Conservation (phyloP, 352 stramenopile species). For the Phytophthora cactorum region DNA sequence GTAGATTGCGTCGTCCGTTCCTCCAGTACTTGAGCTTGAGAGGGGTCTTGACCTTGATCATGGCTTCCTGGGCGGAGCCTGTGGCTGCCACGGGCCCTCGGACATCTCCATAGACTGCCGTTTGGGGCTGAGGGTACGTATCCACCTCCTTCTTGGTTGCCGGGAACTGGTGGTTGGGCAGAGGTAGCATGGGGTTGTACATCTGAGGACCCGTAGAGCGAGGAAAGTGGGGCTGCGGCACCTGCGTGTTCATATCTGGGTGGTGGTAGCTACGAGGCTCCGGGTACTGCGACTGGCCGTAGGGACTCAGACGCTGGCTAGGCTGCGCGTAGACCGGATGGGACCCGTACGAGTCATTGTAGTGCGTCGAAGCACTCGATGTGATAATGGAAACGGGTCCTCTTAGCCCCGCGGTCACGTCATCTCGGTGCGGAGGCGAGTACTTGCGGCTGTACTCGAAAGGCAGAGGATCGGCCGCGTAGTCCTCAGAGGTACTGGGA, state of each 20-base stretch:
- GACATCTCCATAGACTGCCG: constrained; percentile 21
- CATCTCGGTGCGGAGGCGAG: constrained; percentile 29
- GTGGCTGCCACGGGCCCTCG: constrained; percentile 20
- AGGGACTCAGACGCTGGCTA: constrained; percentile 27
- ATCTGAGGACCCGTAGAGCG: constrained; percentile 31
- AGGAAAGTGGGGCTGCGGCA: constrained; percentile 40
- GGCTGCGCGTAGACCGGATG: constrained; percentile 34
- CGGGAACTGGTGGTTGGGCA: constrained; percentile 61
- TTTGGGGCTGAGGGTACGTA: constrained; percentile 28
- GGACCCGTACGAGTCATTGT: constrained; percentile 45
- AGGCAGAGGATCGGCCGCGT: constrained; percentile 74
- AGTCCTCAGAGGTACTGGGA: constrained; percentile 58
- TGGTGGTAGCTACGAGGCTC: constrained; percentile 30
- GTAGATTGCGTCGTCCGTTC: constrained; percentile 89
- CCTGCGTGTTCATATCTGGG: constrained; percentile 32
- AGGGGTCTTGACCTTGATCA: constrained; percentile 89
- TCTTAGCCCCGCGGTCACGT: constrained; percentile 13
- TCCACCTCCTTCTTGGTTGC: constrained; percentile 51
- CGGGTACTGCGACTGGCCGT: constrained; percentile 31
- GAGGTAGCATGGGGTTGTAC: constrained; percentile 38
- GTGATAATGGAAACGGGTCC: constrained; percentile 8
- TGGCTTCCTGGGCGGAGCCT: constrained; percentile 66
- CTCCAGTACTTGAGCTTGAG: constrained; percentile 91
- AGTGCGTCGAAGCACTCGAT: constrained; percentile 26
- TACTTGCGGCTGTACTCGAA: constrained; percentile 80